Conservation (phyloP, 345 rosid genomes). For the Salix koriyanagi region DNA sequence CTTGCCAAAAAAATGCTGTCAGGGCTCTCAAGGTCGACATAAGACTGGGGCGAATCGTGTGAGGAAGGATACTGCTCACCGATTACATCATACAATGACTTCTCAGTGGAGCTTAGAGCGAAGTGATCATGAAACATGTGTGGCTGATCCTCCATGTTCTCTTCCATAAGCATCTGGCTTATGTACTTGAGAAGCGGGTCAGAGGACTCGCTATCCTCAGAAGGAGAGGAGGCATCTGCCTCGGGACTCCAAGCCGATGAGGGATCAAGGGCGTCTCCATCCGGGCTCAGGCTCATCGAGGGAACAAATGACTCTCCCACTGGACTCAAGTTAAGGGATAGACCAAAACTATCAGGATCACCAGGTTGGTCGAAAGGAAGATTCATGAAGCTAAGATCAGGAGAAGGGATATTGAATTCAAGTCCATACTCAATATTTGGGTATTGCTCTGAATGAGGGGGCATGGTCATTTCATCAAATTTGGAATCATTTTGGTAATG, state of each 20-base stretch:
- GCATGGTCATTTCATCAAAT: slow-evolving; percentile 1
- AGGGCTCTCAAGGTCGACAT: slow-evolving; percentile 19
- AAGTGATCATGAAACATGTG: slow-evolving; percentile 24
- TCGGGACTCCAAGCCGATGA: slow-evolving; percentile 26
- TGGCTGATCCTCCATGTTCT: slow-evolving; percentile 25
- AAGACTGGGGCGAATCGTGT: not conserved
- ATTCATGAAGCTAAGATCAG: slow-evolving; percentile 10
- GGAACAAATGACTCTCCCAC: slow-evolving; percentile 10
- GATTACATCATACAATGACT: slow-evolving; percentile 22
- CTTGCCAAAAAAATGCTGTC: slow-evolving; percentile 11
- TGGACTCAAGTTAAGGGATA: slow-evolving; percentile 6
- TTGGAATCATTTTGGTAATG: not conserved
- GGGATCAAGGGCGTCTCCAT: not conserved
- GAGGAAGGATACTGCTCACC: slow-evolving; percentile 15
- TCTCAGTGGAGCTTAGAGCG: slow-evolving; percentile 21
- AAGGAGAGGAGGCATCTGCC: slow-evolving; percentile 26
- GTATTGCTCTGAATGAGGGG: slow-evolving; percentile 1
- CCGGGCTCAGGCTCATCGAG: not conserved
- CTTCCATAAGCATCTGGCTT: slow-evolving; percentile 31
- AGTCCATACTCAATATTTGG: slow-evolving; percentile 1
- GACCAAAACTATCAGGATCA: not conserved
- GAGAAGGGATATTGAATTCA: slow-evolving; percentile 7
- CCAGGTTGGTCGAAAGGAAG: slow-evolving; percentile 14
- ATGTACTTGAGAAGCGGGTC: slow-evolving; percentile 26
- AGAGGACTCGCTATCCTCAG: slow-evolving; percentile 24